A percentile compares a stretch with the other conserved stretches of the same genome.
Conservation (phyloP, 768 basidiomycete genomes). For the Dioszegia hungarica region DNA sequence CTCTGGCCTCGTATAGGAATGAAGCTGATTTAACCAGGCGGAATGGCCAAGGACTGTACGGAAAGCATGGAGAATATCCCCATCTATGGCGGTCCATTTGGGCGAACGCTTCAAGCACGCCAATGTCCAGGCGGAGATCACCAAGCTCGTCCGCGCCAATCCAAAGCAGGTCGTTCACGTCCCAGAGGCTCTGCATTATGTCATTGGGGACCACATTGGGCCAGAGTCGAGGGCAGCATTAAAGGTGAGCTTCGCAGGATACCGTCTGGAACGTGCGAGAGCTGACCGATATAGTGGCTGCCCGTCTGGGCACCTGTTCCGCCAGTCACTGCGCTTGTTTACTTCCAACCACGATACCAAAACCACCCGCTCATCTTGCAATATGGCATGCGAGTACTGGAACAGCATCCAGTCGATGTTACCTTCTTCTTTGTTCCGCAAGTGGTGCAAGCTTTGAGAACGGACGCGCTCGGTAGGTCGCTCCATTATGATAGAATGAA, state of each 20-base stretch:
- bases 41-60: constrained; percentile 66
- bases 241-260: constrained; percentile 56
- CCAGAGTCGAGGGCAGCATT: constrained; percentile 61
- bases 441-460: constrained; percentile 90
- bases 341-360: constrained; percentile 75
- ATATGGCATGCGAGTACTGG: constrained; percentile 91
- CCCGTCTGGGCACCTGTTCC: constrained; percentile 84
- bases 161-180: constrained; percentile 65
- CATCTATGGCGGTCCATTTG: constrained; percentile 75
- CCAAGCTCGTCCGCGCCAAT: constrained; percentile 66
- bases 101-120: constrained; percentile 79
- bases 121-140: constrained; percentile 66
- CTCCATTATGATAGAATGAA: too few relatives aligned
- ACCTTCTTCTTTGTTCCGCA: constrained; percentile 99
- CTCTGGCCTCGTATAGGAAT: too few relatives aligned
- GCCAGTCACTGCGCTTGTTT: constrained; percentile 56
- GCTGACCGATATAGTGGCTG: constrained; percentile 59
- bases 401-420: constrained; percentile 86
- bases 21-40: constrained; percentile 15
- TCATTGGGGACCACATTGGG: constrained; percentile 70
- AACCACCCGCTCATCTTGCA: constrained; percentile 82
- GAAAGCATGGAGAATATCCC: constrained; percentile 74
- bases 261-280: neutral
- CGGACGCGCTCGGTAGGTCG: constrained; percentile 72
- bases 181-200: constrained; percentile 73